These are phyloP conservation scores for Lactifluus rugatus DNA, from an alignment of 768 basidiomycete genomes.

Conservation along the genomic window DNA sequence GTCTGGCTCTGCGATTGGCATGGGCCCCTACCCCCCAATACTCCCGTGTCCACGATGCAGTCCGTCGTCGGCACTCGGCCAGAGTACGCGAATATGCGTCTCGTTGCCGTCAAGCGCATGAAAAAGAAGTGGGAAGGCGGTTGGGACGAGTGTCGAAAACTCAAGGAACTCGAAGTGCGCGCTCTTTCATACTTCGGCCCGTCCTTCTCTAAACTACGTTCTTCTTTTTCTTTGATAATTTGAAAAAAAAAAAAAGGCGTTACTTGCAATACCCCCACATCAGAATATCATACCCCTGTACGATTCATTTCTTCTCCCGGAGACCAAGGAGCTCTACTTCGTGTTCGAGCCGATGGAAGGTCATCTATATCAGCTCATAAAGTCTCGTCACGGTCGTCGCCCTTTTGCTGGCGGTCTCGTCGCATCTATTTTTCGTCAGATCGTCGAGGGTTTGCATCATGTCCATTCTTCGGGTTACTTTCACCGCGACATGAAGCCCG, in stretches of 20 bases:
- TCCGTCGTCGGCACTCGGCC: slow-evolving; percentile 85
- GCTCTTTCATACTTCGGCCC: slow-evolving; percentile 8
- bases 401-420: slow-evolving; percentile 95
- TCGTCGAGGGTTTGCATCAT: slow-evolving; percentile 82
- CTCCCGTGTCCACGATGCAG: slow-evolving; percentile 89
- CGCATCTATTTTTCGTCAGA: slow-evolving; percentile 89
- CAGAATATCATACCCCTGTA: slow-evolving; percentile 97
- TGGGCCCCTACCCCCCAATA: slow-evolving; percentile 85
- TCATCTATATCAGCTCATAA: slow-evolving; percentile 98
- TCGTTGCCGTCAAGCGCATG: slow-evolving; percentile 98
- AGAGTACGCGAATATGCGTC: slow-evolving; percentile 88
- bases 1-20: slow-evolving; percentile 99
- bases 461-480: slow-evolving; percentile 92
- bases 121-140: slow-evolving; percentile 97
- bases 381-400: slow-evolving; percentile 88
- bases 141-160: slow-evolving; percentile 92
- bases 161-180: slow-evolving; percentile 91
- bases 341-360: slow-evolving; percentile 99
- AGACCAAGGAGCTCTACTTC: slow-evolving; percentile 93
- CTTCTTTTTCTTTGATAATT: not conserved
- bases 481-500: slow-evolving; percentile 99
- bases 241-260: slow-evolving; percentile 39
- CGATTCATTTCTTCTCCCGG: slow-evolving; percentile 97
- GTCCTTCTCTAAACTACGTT: slow-evolving; percentile 16
- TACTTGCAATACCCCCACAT: slow-evolving; percentile 90